phyloP scores from a whole-genome alignment of 768 basidiomycete genomes.

The Xerocomus spinulosus region DNA sequence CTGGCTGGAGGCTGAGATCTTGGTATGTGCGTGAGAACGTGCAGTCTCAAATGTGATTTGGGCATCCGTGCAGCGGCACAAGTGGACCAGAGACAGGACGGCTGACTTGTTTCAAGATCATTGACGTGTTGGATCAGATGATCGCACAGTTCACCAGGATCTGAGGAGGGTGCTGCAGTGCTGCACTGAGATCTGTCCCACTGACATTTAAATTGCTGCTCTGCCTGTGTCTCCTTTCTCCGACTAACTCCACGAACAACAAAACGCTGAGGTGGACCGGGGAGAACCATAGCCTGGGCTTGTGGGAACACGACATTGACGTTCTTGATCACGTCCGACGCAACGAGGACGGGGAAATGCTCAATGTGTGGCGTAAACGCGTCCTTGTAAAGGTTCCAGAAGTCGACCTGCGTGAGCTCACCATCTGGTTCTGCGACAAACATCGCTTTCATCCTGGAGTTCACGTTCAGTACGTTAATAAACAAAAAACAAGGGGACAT shows the following conservation, averaged over 20 bases:
- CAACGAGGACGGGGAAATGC: conserved; percentile 61
- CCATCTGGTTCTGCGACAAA: conserved; percentile 72
- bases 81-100: conserved; percentile 67
- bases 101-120: conserved; percentile 40
- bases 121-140: conserved; percentile 61
- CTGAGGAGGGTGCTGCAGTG: conserved; percentile 41
- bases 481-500: conserved; percentile 14
- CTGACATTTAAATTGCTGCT: conserved; percentile 67
- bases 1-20: conserved; percentile 49
- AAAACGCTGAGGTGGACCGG: conserved; percentile 68
- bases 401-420: conserved; percentile 88
- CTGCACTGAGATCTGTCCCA: conserved; percentile 67
- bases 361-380: conserved; percentile 63
- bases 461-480: conserved; percentile 10
- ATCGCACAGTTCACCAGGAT: conserved; percentile 64
- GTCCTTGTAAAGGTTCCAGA: conserved; percentile 92
- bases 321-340: conserved; percentile 93
- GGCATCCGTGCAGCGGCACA: conserved; percentile 49
- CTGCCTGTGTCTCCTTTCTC: conserved; percentile 51
- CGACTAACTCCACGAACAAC: conserved; percentile 84
- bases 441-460: conserved; percentile 82
- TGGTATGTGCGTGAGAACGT: conserved; percentile 75
- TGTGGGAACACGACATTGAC: conserved; percentile 81
- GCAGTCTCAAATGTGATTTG: conserved; percentile 53
- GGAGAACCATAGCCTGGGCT: conserved; percentile 83